Conservation (phyloP, 495 filamentous ascomycete genomes). For the Penicillium tannophilum region DNA sequence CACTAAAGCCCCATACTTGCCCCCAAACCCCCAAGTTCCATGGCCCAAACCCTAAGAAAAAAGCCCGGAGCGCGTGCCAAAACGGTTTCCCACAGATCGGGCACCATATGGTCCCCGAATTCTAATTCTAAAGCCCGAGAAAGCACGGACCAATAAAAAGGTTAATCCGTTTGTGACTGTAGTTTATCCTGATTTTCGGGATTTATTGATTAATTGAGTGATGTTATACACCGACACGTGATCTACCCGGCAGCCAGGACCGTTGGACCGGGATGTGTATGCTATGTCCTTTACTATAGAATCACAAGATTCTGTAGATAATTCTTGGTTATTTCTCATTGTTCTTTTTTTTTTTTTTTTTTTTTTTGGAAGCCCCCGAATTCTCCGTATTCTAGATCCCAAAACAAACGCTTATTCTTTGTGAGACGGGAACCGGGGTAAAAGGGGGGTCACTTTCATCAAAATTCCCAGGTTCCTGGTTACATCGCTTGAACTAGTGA, state of each 20-base stretch:
- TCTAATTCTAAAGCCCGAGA: slow-evolving; percentile 27
- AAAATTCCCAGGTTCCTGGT: neutral
- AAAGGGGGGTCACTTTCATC: neutral
- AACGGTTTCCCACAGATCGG: slow-evolving; percentile 34
- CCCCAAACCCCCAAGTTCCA: too few species aligned
- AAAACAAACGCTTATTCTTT: slow-evolving; percentile 1
- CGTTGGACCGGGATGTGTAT: too few species aligned
- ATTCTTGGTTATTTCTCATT: too few species aligned
- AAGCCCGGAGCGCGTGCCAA: slow-evolving; percentile 13
- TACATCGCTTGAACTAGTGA: neutral
- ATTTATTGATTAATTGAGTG: neutral
- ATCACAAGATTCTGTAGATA: too few species aligned
- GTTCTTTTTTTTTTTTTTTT: too few species aligned
- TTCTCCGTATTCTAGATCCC: neutral
- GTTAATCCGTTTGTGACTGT: neutral
- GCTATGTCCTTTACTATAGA: too few species aligned
- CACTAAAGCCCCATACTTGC: too few species aligned
- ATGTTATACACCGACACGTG: too few species aligned
- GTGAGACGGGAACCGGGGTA: neutral
- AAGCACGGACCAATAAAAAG: slow-evolving; percentile 19
- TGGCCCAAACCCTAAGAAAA: neutral
- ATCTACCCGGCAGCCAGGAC: too few species aligned
- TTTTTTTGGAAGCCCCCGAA: too few species aligned
- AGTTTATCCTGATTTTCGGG: slow-evolving; percentile 4
- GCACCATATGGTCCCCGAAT: slow-evolving; percentile 34